phyloP scores from a whole-genome alignment of 495 filamentous ascomycete genomes.

The Hypomontagnella submonticulosa region DNA sequence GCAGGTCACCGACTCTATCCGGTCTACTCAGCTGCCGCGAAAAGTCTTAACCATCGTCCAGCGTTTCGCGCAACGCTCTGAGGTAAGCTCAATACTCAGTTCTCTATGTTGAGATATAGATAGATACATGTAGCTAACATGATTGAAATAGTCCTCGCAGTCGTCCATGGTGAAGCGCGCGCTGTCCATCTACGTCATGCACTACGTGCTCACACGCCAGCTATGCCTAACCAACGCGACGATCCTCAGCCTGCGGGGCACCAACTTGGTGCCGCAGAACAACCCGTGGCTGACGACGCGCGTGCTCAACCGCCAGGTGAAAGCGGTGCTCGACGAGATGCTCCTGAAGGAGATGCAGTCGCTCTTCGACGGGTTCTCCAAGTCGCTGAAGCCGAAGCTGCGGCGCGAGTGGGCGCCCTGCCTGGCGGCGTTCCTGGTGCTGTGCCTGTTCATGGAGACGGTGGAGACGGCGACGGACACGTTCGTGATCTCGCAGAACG shows the following conservation, averaged over 20 bases:
- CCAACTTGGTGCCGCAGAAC: slow-evolving; percentile 49
- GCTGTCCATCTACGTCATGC: slow-evolving; percentile 61
- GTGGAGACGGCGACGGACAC: slow-evolving; percentile 62
- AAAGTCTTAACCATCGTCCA: slow-evolving; percentile 56
- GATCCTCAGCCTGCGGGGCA: slow-evolving; percentile 49
- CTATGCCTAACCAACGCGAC: slow-evolving; percentile 58
- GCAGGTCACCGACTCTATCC: slow-evolving; percentile 56
- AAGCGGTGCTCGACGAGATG: slow-evolving; percentile 62
- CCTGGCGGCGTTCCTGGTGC: slow-evolving; percentile 60
- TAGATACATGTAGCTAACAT: not conserved
- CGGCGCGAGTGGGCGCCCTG: slow-evolving; percentile 63
- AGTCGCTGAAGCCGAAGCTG: slow-evolving; percentile 60
- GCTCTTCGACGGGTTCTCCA: slow-evolving; percentile 59
- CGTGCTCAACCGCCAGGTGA: slow-evolving; percentile 64
- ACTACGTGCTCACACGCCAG: slow-evolving; percentile 62
- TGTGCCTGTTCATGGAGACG: slow-evolving; percentile 64
- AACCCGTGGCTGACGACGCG: slow-evolving; percentile 57
- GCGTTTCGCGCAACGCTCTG: slow-evolving; percentile 50
- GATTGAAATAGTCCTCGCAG: slow-evolving; percentile 19
- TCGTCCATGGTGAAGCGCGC: slow-evolving; percentile 56
- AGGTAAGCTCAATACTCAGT: slow-evolving; percentile 38
- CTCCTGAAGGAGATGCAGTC: slow-evolving; percentile 56
- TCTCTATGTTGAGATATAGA: not conserved
- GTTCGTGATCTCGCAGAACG: slow-evolving; percentile 60
- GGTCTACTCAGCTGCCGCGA: slow-evolving; percentile 53